Conservation (phyloP, 805 yeast species). For the Pichia membranifaciens region DNA sequence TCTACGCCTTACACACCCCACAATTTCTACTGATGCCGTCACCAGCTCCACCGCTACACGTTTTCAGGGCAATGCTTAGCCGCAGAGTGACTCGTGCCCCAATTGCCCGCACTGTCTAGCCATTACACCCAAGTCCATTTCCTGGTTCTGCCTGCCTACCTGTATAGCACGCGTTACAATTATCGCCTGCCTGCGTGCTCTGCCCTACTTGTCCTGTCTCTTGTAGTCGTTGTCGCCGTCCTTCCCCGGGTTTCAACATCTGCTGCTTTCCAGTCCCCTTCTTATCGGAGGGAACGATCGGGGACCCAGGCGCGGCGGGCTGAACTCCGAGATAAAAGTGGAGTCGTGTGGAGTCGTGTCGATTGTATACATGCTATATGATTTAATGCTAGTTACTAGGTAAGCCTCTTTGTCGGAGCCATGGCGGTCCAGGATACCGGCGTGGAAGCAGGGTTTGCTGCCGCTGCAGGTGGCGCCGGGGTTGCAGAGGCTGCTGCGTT, state of each 20-base stretch:
- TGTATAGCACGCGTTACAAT: too few species aligned
- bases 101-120: too few species aligned
- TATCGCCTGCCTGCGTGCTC: too few species aligned
- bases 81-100: too few species aligned
- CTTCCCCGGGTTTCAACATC: background rate
- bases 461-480: background rate
- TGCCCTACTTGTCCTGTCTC: too few species aligned
- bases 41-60: too few species aligned
- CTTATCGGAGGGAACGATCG: background rate
- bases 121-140: too few species aligned
- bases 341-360: background rate
- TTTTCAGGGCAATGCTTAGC: too few species aligned
- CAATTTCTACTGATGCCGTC: too few species aligned
- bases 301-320: background rate
- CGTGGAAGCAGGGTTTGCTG: background rate
- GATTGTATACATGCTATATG: background rate
- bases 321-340: background rate
- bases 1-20: too few species aligned
- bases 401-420: slow-evolving; percentile 28
- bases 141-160: too few species aligned
- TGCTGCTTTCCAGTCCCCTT: background rate
- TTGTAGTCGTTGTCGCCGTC: background rate
- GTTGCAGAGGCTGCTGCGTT: background rate
- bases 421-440: slow-evolving; percentile 25
- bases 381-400: background rate